Evolutionary conservation across 345 rosid species (phyloP), one percentile per base, ranked within the genome.

Genomic region (Raphanus raphanistrum): DNA sequence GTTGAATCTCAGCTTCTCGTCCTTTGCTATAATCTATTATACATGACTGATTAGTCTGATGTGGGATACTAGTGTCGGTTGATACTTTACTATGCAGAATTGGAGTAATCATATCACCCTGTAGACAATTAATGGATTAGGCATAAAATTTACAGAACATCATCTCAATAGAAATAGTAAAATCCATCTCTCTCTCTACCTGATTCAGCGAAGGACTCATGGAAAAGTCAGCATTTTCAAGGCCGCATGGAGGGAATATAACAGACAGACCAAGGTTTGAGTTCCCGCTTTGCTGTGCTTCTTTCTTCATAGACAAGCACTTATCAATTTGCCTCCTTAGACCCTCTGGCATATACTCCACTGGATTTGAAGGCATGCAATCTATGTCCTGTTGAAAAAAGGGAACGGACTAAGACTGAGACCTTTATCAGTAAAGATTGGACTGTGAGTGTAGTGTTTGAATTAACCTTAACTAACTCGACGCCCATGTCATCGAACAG

Each of bases 361-460:
- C 68, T 5, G 92, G 89, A 86, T 93, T 87, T 73, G 79, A 76
- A 79, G 99, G 99, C 99, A 95, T 95, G 87, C 97, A 93, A 79
- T 95, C 97, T 79, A 91, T 80, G 86, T 95, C 99, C 99, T 93
- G 88, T 76, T 31, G 79, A 43, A 15, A 73, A 67, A 38, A 64
- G 41, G 11, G 50, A 63, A 59, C 2, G 31, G 17, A 28, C 33
- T 45, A 59, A 1, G 9, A 71, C 70, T 66, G 61, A 33, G 68
- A 63, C 62, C 60, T 77, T 72, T 70, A 38, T 63, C 35, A 77
- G 29, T 15, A 63, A 16, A 63, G 57, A 21, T 27, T 16, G 61
- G 63, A 31, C 15, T 15, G 52, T 79, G 73, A 25, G 33, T 59
- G 60, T 13, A 28, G 61, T 58, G 73, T 43, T 41, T 4, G 17